phyloP scores from a whole-genome alignment of 2,329 filamentous ascomycete species.

The Pleomassaria siparia region DNA sequence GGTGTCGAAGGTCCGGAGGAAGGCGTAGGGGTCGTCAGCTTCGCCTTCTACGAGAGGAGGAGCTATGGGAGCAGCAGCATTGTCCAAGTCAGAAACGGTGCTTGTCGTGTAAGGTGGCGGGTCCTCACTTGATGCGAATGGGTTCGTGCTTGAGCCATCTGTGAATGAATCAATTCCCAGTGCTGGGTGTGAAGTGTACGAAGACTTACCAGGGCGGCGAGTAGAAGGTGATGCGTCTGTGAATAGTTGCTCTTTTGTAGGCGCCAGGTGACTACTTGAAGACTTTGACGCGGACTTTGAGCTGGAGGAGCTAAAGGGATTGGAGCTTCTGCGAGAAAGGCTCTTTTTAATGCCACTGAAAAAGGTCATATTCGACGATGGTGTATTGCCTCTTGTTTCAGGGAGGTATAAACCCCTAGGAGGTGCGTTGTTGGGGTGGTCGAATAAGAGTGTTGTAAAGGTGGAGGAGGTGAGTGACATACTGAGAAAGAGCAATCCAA shows the following conservation, averaged over 20 bases:
- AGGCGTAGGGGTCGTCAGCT: conserved; percentile 70
- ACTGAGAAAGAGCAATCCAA: conserved; percentile 7
- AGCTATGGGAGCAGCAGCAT: neutral
- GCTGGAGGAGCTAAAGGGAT: conserved; percentile 13
- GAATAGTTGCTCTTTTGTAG: conserved; percentile 19
- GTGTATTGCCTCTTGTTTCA: neutral
- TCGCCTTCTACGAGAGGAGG: neutral
- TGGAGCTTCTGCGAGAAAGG: conserved; percentile 19
- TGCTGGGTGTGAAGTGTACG: neutral
- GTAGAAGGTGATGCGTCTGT: conserved; percentile 33
- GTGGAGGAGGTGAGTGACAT: conserved; percentile 1
- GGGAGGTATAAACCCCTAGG: conserved; percentile 6
- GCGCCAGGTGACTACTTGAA: conserved; percentile 18
- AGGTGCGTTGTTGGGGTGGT: neutral
- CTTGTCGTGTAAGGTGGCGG: conserved; percentile 47
- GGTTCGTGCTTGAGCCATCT: conserved; percentile 33
- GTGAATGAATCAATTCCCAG: conserved; percentile 2
- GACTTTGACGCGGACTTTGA: conserved; percentile 18
- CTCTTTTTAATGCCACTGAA: conserved; percentile 29
- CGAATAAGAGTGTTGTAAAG: neutral
- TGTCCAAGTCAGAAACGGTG: conserved; percentile 8
- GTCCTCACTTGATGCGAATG: conserved; percentile 39
- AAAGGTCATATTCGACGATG: conserved; percentile 10
- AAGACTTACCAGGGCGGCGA: conserved; percentile 41
- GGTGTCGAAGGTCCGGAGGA: conserved; percentile 80